Base-by-base conservation (phyloP, 805 yeast species). In the Pichia heedii region DNA sequence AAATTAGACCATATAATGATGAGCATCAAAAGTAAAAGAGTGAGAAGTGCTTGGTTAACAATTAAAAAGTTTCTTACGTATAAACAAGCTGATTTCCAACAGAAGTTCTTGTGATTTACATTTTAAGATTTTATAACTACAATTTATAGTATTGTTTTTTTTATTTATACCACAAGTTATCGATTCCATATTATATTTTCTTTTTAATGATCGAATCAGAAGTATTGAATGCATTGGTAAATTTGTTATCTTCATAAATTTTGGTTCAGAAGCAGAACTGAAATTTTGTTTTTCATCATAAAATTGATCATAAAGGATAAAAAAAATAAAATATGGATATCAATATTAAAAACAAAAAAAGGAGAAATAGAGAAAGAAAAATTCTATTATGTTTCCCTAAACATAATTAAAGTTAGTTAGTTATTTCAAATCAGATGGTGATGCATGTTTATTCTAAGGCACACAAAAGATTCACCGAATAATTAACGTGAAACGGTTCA, bases 241-340 rank as follows among this genome's bases (percentile, higher is more conserved):
- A 58, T 50, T 60, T 68, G 74, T 73, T 82, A 74, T 84, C 93
- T 84, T 84, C 94, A 77, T 69, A 62, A 65, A 71, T 76, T 75
- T 49, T 49, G 51, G 51, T 73, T 86, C 96, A 86, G 96, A 86
- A 86, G 96, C 96, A 86, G 96, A 86, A 86, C 96, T 86, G 96
- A 84, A 74, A 62, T 55, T 54, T 57, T 58, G 64, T 67, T 66
- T 74, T 64, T 81, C 88, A 81, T 81, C 88, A 79, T 54, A 54
- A 67, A 54, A 46, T 27, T 34, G 13, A 11, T 24, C 11, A 24
- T 24, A n/a, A 16, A 16, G 16, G 24, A 9, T 5, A 16, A 5
- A 22, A 5, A 1, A 35, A n/a, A 38, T 18, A 32, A 29, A 43
- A 34, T 37, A 37, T 35, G 33, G 34, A 40, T n/a, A n/a, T n/a